phyloP scores from a whole-genome alignment of 495 filamentous ascomycete genomes.

The Rhypophila decipiens region DNA sequence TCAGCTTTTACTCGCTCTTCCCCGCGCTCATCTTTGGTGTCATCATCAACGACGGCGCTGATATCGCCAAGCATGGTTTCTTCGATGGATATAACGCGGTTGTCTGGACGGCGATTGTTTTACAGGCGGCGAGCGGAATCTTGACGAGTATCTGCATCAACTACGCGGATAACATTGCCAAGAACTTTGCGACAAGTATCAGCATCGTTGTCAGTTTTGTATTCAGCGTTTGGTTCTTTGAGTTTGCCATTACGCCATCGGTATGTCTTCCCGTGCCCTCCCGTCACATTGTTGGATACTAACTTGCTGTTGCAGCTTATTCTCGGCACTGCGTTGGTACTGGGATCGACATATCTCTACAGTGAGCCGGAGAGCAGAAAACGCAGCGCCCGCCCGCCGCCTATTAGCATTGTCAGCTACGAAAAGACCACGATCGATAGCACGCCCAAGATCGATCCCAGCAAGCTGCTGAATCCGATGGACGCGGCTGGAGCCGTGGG shows the following conservation, averaged over 20 bases:
- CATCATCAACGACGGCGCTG: slow-evolving; percentile 75
- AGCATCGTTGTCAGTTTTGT: slow-evolving; percentile 80
- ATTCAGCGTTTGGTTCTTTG: slow-evolving; percentile 78
- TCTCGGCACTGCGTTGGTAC: slow-evolving; percentile 67
- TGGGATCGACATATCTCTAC: slow-evolving; percentile 81
- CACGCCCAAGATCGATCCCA: slow-evolving; percentile 26
- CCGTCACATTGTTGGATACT: slow-evolving; percentile 3
- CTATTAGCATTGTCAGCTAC: slow-evolving; percentile 67
- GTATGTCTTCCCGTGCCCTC: slow-evolving; percentile 45
- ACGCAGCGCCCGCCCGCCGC: slow-evolving; percentile 57
- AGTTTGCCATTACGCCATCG: slow-evolving; percentile 60
- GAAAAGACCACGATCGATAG: slow-evolving; percentile 62
- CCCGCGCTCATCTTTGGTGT: slow-evolving; percentile 82
- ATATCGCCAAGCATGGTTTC: slow-evolving; percentile 77
- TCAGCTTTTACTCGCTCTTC: slow-evolving; percentile 87
- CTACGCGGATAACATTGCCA: slow-evolving; percentile 81
- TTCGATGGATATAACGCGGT: slow-evolving; percentile 90
- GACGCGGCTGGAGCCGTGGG: slow-evolving; percentile 46
- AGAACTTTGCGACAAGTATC: slow-evolving; percentile 86
- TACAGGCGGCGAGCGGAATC: slow-evolving; percentile 81
- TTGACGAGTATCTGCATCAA: slow-evolving; percentile 78
- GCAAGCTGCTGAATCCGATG: slow-evolving; percentile 28
- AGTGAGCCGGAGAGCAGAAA: slow-evolving; percentile 51
- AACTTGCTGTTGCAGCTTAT: slow-evolving; percentile 56
- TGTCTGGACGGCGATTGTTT: slow-evolving; percentile 77